phyloP scores from a whole-genome alignment of 148 eudicot genomes.

The Salicornia ramosissima region DNA sequence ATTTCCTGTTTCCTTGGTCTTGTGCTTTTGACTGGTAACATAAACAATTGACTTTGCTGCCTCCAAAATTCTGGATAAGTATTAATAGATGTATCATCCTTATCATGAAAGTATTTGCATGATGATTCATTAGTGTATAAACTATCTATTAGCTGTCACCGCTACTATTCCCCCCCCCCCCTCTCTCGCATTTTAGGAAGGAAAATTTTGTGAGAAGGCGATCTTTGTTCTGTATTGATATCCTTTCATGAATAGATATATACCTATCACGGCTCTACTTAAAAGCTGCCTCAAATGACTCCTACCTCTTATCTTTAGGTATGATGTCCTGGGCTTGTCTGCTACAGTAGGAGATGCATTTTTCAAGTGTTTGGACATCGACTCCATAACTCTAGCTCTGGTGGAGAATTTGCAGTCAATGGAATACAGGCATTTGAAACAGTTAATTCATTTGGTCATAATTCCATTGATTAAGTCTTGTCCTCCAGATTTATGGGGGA shows the following conservation, averaged over 20 bases:
- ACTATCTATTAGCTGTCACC: too few species aligned
- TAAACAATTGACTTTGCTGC: neutral
- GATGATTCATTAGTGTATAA: neutral
- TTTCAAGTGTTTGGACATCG: conserved; percentile 57
- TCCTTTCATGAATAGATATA: too few species aligned
- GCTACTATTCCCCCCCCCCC: too few species aligned
- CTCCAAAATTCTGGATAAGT: neutral
- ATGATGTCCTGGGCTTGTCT: conserved; percentile 86
- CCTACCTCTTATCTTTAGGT: conserved; percentile 44
- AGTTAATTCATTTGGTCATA: conserved; percentile 73
- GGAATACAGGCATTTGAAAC: conserved; percentile 91
- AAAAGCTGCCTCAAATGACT: conserved; percentile 3
- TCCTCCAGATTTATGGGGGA: conserved; percentile 67
- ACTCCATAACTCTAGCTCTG: conserved; percentile 57
- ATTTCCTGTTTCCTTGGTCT: neutral
- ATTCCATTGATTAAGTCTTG: conserved; percentile 71
- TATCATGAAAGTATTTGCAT: too few species aligned
- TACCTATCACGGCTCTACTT: too few species aligned
- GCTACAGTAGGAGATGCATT: conserved; percentile 75
- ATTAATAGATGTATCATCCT: too few species aligned
- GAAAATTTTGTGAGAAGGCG: too few species aligned
- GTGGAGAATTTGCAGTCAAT: conserved; percentile 81
- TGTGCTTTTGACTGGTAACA: neutral
- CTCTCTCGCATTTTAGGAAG: neutral
- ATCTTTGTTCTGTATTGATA: too few species aligned